Base-by-base conservation (phyloP, 768 basidiomycete genomes). In the Tricholoma sp. region DNA sequence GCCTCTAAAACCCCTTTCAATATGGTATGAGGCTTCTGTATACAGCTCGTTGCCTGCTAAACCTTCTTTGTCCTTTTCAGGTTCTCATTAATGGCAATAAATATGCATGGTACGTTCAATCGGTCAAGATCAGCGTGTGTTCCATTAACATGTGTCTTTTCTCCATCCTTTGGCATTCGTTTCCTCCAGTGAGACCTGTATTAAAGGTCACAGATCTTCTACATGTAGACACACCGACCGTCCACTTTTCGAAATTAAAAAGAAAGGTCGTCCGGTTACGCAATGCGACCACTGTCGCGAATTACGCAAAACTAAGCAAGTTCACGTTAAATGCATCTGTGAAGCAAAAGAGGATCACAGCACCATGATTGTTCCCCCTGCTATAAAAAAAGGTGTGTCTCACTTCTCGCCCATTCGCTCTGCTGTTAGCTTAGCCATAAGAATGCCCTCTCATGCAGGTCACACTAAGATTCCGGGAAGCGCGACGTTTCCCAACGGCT, bases 181-280 rank as follows among this genome's bases (percentile, higher is more conserved):
- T 18, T n/a, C 6, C 45, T 47, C 20, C 63, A 93, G 92, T 71
- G 90, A 90, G 76, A 89, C 91, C 62, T 96, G 94, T 75, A 94
- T 94, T 72, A 94, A 94, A 74, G 94, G 93, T 15, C 93, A 96
- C 72, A 84, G 94, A 50, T 94, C 93, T 13, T 91, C 91, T 13
- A 81, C 85, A 31, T 96, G 94, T 74, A 86, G 84, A 66, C 94
- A 96, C 68, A 88, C 84, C 53, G 91, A 94, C 69, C 82, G 94
- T 41, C 88, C 92, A 36, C 78, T 96, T 52, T 94, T 86, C 68
- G 91, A 95, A 72, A 90, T 96, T 56, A 92, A 94, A 77, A 91
- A 89, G 77, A 94, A 96, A 68, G 94, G 94, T 2, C 82, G 94
- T 39, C 94, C 94, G 1, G 82, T 93, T 24, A 92, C 94, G 7